Evolutionary conservation across 805 yeast species (phyloP), one percentile per base, ranked within the genome.

Genomic region (Peterozyma xylosa): DNA sequence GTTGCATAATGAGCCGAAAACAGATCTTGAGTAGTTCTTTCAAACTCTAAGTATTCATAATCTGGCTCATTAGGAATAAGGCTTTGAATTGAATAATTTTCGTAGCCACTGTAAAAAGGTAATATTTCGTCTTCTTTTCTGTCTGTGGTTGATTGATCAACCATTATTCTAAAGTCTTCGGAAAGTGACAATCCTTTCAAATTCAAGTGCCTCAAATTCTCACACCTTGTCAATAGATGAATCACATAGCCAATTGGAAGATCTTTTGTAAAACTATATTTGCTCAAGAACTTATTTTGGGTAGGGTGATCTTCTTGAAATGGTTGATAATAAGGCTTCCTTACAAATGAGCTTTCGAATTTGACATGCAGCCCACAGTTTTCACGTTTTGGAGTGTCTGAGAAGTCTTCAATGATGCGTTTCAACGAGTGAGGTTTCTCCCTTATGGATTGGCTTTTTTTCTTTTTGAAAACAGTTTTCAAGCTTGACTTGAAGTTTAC

Each of bases 171-270:
- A 54, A 82, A 87, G 62, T 88, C 96, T 13, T 69, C 64, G 5
- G 86, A 81, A 9, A 86, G 62, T 1, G 84, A 73, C 7, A 87
- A 52, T 39, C 73, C 72, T 5, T 78, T 78, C n/a, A 88, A 58
- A 52, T 88, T 71, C 18, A 88, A 51, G 3, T 62, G 52, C 13
- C 56, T 61, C 33, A 88, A 52, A 50, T 83, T 81, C 11, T 78
- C 78, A 55, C 96, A 89, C 32, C 76, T 63, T n/a, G 71, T 72
- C 34, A 88, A 55, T 33, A 87, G 54, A 57, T 86, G 95, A 11
- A 88, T 55, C 9, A 89, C 54, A 49, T 78, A 77, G 0, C 96
- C 96, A 29, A 82, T 63, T 1, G 96, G 96, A 6, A 88, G 57
- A 57, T 88, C 96, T 51, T 74, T 78, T n/a, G 82, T 71, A 16